Base-by-base conservation (phyloP, 495 filamentous ascomycete species). In the Podospora bellae-mahoneyi region DNA sequence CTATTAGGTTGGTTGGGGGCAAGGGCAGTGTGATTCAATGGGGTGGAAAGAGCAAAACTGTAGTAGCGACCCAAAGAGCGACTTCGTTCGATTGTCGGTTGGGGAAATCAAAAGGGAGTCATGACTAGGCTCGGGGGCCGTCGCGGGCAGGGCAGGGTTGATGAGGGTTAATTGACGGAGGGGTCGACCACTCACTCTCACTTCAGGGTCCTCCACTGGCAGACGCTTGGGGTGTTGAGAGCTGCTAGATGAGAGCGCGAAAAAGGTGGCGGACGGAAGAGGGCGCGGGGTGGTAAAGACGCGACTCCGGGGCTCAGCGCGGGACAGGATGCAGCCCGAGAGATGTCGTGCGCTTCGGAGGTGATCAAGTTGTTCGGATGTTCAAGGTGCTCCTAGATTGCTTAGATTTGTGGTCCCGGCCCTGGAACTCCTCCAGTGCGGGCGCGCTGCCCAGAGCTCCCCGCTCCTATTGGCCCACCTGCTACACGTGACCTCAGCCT, bases 351-450 rank as follows among this genome's bases (percentile, higher is more conserved):
- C 62, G 53, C 44, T 62, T 68, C 20, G 30, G 63, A 71, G 63
- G 62, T 71, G 61, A 19, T 62, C 28, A 60, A 64, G 56, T 64
- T 71, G 69, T 68, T 71, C 66, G 66, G 66, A 59, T 66, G 63
- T 55, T 66, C 58, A 66, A 55, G 62, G 63, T 59, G 65, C 19
- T 59, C 39, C 65, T 67, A 58, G 55, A 58, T 58, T 58, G n/a
- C 64, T 44, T 66, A 32, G 68, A 67, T 67, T 71, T 71, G 69
- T 71, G 69, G 69, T 65, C 65, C 68, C 66, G n/a, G 27, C n/a
- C 27, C 61, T 32, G 61, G 23, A 30, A 30, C 59, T 28, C 55
- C 18, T 30, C 30, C 61, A 63, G 27, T 62, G 60, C 19, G 19
- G 18, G 18, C 27, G 26, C 28, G 28, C 27, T 63, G 61, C 32